Evolutionary conservation across 2,329 filamentous ascomycete genomes (phyloP), one percentile per base, ranked within the genome.

Genomic region (Trichoderma aggressivum): DNA sequence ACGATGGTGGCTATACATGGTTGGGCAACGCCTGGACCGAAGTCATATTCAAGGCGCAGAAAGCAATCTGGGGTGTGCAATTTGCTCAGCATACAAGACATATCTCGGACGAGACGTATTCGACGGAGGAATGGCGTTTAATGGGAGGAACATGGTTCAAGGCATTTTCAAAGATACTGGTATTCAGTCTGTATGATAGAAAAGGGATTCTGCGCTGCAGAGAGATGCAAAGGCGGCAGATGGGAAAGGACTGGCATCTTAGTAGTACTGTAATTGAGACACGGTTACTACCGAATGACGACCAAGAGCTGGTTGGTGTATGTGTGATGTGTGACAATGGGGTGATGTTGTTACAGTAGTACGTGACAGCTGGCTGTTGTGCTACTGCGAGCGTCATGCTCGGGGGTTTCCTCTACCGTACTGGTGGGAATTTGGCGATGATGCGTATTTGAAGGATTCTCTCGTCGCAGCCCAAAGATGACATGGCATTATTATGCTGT

Each of bases 81-180:
- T 61, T 68, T 69, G 39, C 66, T 70, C 73, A 34, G 55, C 55
- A 43, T 68, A 34, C 43, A 47, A 26, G 47, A 43, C 39, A n/a
- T 61, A 59, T 24, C n/a, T 34, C 21, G 55, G 53, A 58, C 7
- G 18, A 30, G 53, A 59, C 16, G 32, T 39, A 70, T 30, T 34
- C 28, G 47, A 47, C 14, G 59, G 59, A 10, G 28, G 21, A 56
- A 59, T 10, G 68, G 68, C 68, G 68, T 70, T 70, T 70, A 58
- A 43, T 24, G 60, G 68, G 36, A 61, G 68, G 21, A n/a, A n/a
- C 24, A 65, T n/a, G 28, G 21, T 59, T 58, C 36, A 63, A 43
- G 50, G 53, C 63, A 56, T 66, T 66, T 66, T 36, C 36, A 26
- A 70, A 36, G 68, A 70, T 60, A 70, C 68, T 59, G 36, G n/a